These are phyloP conservation scores for Haplosporangium sp. DNA, from an alignment of 371 early-diverging fungal species.

Conservation along the genomic window DNA sequence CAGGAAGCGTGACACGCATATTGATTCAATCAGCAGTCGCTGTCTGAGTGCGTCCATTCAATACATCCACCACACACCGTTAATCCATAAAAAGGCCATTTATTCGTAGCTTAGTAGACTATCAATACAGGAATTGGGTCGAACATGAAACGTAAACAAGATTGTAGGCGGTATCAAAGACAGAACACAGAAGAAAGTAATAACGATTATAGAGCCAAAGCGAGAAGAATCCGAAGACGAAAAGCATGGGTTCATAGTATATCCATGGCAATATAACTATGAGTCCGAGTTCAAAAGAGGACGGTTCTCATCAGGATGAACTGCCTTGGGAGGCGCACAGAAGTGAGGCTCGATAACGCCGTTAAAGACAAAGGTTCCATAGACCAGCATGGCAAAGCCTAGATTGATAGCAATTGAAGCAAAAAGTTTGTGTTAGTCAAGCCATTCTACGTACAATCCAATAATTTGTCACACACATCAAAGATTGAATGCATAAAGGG, in stretches of 20 bases:
- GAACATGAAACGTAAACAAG: too few relatives aligned
- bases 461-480: too few relatives aligned
- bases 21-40: too few relatives aligned
- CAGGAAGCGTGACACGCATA: too few relatives aligned
- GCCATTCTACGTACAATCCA: too few relatives aligned
- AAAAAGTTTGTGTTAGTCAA: background rate
- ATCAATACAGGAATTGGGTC: too few relatives aligned
- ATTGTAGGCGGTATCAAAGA: too few relatives aligned
- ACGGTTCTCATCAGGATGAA: slow-evolving; percentile 31
- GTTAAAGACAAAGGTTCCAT: slow-evolving; percentile 94
- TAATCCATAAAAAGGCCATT: too few relatives aligned
- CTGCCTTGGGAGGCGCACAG: slow-evolving; percentile 41
- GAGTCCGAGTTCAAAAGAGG: slow-evolving; percentile 25
- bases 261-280: slow-evolving; percentile 2
- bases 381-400: slow-evolving; percentile 86
- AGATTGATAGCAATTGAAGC: background rate
- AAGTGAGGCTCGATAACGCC: slow-evolving; percentile 78
- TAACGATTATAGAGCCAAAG: background rate
- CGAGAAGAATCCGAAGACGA: background rate
- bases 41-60: too few relatives aligned
- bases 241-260: background rate
- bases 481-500: background rate
- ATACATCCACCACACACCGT: too few relatives aligned
- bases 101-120: too few relatives aligned
- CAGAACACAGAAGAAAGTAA: too few relatives aligned